Base-by-base conservation (phyloP, 108 stramenopile genomes). In the Skeletonema grethae region DNA sequence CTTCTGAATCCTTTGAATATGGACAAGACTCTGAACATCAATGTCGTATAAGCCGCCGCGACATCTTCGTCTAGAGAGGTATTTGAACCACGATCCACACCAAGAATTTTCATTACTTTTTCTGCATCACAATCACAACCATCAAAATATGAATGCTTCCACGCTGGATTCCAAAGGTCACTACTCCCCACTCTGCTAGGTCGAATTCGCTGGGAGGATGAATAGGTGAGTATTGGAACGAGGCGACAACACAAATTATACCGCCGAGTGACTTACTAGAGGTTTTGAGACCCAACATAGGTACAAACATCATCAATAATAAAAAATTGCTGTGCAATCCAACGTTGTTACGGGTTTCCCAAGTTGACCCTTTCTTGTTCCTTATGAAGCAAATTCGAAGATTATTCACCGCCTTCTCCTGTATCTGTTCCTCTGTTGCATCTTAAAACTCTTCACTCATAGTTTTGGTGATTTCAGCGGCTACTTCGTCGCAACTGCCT, bases 161-260 rank as follows among this genome's bases (percentile, higher is more conserved):
- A 38, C 10, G 10, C 36, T 38, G 36, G 36, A 38, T 80, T 76
- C 84, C 84, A 85, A 35, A 75, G 81, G 4, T 82, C 16, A 82
- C 67, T n/a, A 85, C 80, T 53, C 80, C 84, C 80, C 80, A 85
- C 41, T 85, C 84, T 24, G 84, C 80, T 13, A 85, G 61, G 67
- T 38, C 36, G 10, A 38, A 38, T 38, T 38, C 36, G 36, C 10
- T 38, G 36, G 34, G 8, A 38, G 2, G 10, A 38, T 0, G 36
- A 38, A 9, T 38, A 11, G 8, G 36, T 34, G 34, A 34, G 34
- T 34, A 34, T 34, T 34, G 6, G 34, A 34, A 28, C 25, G 25
- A 28, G 1, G 34, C 34, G 8, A 34, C 34, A 34, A 34, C 34
- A 34, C 7, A 34, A 6, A 34, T 34, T 0, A 7, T 7, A 34